Base-by-base conservation (phyloP, 1,284 basidiomycete genomes). In the Ustilago bromivora region DNA sequence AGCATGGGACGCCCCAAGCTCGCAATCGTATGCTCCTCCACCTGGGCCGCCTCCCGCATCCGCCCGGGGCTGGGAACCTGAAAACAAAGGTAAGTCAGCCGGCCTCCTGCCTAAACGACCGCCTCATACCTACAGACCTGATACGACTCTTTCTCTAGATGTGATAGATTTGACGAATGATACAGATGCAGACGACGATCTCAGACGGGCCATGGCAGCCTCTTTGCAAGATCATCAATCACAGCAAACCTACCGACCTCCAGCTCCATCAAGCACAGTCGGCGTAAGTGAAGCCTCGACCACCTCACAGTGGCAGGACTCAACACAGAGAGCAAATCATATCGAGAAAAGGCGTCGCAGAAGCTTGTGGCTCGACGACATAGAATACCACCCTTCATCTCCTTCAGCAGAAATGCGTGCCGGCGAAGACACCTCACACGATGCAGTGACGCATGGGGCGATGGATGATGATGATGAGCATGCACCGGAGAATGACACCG, bases 151-250 rank as follows among this genome's bases (percentile, higher is more conserved):
- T 12, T 17, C 17, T 32, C 28, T 38, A 65, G 67, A 75, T 46
- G 58, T 73, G 28, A 71, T 78, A 58, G 76, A 78, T 35, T 62
- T 78, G 23, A 78, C 71, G 10, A 65, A 62, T 23, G 76, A 75
- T n/a, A 52, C 56, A 13, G 71, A 75, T 34, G 47, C 61, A 11
- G 76, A 78, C 41, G 71, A 74, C 23, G 76, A 78, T 43, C 65
- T 78, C 31, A 36, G 63, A 49, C 52, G 58, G 51, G 76, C 76
- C 19, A 75, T 78, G 76, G 71, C 57, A 6, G 71, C 71, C 6
- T 78, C 76, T 4, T 38, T 78, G 9, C 67, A 70, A 47, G 76
- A 78, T 10, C 66, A 68, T 11, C 71, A 68, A 53, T 55, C 64
- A 19, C 71, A 67, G 23, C 63, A 63, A 40, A 34, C 67, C 3